phyloP scores from a whole-genome alignment of 2,329 filamentous ascomycete genomes.

The Trichoderma polysporum region DNA sequence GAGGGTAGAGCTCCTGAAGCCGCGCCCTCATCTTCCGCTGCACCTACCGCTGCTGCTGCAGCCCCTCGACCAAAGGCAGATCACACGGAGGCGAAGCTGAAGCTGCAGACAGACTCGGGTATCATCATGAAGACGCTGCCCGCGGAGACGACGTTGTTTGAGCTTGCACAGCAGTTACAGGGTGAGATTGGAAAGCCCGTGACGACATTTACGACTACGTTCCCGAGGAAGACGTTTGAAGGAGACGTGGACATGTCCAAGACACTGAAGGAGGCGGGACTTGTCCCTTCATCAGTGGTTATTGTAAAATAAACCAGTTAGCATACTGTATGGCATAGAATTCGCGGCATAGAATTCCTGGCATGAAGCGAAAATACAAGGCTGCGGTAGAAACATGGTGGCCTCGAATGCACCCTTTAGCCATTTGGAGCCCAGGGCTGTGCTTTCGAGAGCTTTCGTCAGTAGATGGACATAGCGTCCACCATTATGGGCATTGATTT shows the following conservation, averaged over 20 bases:
- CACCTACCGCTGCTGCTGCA: constrained; percentile 44
- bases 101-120: constrained; percentile 71
- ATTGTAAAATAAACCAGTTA: constrained; percentile 58
- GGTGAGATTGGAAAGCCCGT: constrained; percentile 70
- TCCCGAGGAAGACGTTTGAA: constrained; percentile 78
- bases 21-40: constrained; percentile 43
- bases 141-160: constrained; percentile 87
- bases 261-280: constrained; percentile 86
- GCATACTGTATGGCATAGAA: background rate
- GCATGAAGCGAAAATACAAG: background rate
- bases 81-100: constrained; percentile 77
- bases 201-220: constrained; percentile 78
- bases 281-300: constrained; percentile 87
- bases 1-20: constrained; percentile 63
- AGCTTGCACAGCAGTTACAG: constrained; percentile 76
- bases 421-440: background rate
- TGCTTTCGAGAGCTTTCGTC: background rate
- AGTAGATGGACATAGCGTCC: constrained; percentile 7
- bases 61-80: constrained; percentile 63
- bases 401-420: background rate
- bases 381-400: background rate
- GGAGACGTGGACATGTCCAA: constrained; percentile 75
- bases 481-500: background rate
- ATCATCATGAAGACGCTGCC: constrained; percentile 85
- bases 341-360: background rate